A percentile compares a stretch with the other conserved stretches of the same genome.
phyloP scores from a whole-genome alignment of 352 stramenopile genomes.

The Phytophthora pini region DNA sequence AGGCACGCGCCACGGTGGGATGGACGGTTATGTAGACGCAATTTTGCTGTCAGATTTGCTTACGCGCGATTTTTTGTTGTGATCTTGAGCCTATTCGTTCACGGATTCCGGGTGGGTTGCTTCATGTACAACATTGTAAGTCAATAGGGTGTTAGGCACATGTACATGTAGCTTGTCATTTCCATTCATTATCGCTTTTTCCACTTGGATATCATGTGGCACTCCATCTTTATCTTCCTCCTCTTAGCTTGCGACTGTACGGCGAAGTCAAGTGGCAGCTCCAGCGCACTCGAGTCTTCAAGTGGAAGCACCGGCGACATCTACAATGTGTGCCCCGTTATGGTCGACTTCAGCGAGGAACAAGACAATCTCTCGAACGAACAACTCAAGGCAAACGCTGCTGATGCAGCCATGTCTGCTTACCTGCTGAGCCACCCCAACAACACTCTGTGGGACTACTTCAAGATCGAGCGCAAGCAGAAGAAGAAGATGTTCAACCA shows the following conservation, averaged over 20 bases:
- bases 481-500: constrained; percentile 22
- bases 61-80: not conserved
- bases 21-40: not conserved
- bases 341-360: constrained; percentile 28
- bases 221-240: constrained; percentile 11
- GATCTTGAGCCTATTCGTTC: not conserved
- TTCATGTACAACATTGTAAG: not conserved
- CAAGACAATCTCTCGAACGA: constrained; percentile 23
- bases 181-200: not conserved
- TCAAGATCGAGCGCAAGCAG: constrained; percentile 32
- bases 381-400: constrained; percentile 29
- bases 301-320: constrained; percentile 17
- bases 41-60: constrained; percentile 1
- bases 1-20: constrained; percentile 1
- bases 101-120: too few relatives aligned
- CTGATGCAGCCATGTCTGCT: constrained; percentile 29
- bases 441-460: constrained; percentile 38
- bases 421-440: constrained; percentile 36
- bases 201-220: not conserved
- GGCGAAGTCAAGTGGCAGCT: not conserved
- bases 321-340: constrained; percentile 37
- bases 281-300: not conserved
- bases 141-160: too few relatives aligned
- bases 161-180: too few relatives aligned
- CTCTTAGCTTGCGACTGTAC: constrained; percentile 9